phyloP scores from a whole-genome alignment of 371 early-diverging fungal genomes.

The Rhizopus microsporus region DNA sequence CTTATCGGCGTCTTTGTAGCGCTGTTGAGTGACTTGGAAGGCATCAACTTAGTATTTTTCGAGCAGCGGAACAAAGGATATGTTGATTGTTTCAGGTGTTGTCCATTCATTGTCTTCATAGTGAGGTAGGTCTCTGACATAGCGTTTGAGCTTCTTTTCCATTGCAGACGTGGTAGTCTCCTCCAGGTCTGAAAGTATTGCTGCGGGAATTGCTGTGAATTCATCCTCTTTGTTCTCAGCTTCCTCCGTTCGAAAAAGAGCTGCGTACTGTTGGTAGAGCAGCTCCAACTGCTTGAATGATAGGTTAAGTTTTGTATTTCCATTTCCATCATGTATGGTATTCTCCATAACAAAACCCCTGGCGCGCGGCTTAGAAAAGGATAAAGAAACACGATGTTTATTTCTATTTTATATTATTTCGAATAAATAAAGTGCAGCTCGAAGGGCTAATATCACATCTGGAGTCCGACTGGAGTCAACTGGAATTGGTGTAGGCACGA shows the following conservation, averaged over 20 bases:
- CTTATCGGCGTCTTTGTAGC: conserved; percentile 7
- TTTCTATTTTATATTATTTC: neutral
- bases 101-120: conserved; percentile 5
- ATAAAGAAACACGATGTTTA: neutral
- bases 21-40: neutral
- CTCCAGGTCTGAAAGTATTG: neutral
- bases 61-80: conserved; percentile 2
- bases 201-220: neutral
- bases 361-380: neutral
- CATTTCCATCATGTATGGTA: neutral
- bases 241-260: neutral
- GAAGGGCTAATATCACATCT: neutral
- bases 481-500: neutral
- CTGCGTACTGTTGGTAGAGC: neutral
- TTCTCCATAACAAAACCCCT: no score
- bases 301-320: neutral
- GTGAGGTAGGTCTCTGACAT: neutral
- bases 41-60: conserved; percentile 3
- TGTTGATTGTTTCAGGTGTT: conserved; percentile 7
- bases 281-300: neutral
- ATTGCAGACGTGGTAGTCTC: neutral
- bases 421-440: conserved; percentile 4
- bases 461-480: no score
- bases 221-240: neutral
- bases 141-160: neutral